Base-by-base conservation (phyloP, 495 filamentous ascomycete genomes). In the Annulohypoxylon bovei region DNA sequence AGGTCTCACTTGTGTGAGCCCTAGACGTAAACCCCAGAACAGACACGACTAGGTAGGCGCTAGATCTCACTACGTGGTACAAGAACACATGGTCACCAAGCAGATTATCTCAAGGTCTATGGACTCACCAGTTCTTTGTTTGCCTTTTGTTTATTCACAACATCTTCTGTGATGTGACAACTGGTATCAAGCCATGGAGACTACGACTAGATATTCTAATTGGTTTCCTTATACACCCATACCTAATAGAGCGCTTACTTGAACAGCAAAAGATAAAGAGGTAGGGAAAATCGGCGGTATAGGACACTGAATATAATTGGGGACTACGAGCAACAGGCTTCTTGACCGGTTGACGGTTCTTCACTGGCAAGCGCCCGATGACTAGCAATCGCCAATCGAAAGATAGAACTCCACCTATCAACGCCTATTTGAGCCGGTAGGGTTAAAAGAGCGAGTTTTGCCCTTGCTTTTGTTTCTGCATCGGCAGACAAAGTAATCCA, bases 231-330 rank as follows among this genome's bases (percentile, higher is more conserved):
- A 14, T 37, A 55, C 52, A 55, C 52, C 28, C 52, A 62, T 22
- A 54, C 22, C 6, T 44, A 18, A 54, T 33, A 42, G 30, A 55
- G 61, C 61, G 61, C 61, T 55, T 64, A 35, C 49, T 18, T 50
- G 40, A 61, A 16, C 16, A 25, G 50, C 18, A 33, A 8, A 11
- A 22, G 50, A 25, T n/a, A 28, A 47, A 47, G 39, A 46, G 27
- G 22, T 18, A n/a, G 6, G 7, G 33, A 3, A 0, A 20, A 33
- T 18, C 12, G 11, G 22, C 16, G 27, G 8, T n/a, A 23, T 1
- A 46, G 22, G 1, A 4, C 16, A 14, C 1, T 23, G 2, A 11
- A 22, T 14, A 22, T 42, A n/a, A 22, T 53, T 52, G 47, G 32
- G 47, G 1, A 3, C 22, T 6, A 14, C n/a, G 3, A 6, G 33